phyloP scores from a whole-genome alignment of 768 basidiomycete genomes.

The Pisolithus orientalis region DNA sequence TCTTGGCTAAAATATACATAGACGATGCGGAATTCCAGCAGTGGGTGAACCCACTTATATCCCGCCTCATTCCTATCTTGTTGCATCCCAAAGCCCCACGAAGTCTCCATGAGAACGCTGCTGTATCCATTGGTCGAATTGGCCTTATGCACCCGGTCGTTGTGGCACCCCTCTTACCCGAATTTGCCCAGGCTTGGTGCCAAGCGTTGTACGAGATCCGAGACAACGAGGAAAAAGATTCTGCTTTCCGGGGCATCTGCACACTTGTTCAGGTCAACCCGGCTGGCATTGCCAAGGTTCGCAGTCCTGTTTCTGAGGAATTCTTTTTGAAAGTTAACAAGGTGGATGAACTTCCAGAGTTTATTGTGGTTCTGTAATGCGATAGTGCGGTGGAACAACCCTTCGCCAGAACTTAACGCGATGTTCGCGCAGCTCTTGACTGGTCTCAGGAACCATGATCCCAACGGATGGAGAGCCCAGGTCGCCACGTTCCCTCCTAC shows the following conservation, averaged over 20 bases:
- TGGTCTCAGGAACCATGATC: conserved; percentile 87
- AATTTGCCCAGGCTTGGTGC: conserved; percentile 96
- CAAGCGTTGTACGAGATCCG: conserved; percentile 96
- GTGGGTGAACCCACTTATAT: conserved; percentile 84
- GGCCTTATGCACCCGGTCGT: conserved; percentile 86
- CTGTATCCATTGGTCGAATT: conserved; percentile 94
- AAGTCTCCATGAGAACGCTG: conserved; percentile 94
- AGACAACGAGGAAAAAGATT: conserved; percentile 99
- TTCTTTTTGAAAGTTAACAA: background rate
- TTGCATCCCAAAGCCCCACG: conserved; percentile 89
- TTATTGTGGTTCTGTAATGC: conserved; percentile 98
- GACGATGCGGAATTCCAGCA: conserved; percentile 86
- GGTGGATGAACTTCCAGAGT: conserved; percentile 44
- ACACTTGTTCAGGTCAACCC: conserved; percentile 94
- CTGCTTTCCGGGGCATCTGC: conserved; percentile 96
- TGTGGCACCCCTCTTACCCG: conserved; percentile 83
- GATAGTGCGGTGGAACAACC: conserved; percentile 90
- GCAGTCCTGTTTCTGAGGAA: conserved; percentile 17
- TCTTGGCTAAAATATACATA: conserved; percentile 20
- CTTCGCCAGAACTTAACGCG: conserved; percentile 82
- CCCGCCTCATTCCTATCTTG: conserved; percentile 88
- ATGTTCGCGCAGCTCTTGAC: conserved; percentile 91
- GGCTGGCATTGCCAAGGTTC: conserved; percentile 84
- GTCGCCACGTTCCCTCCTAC: conserved; percentile 78
- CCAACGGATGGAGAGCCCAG: conserved; percentile 80